Conservation (phyloP, 2,329 filamentous ascomycete species). For the Pseudogymnoascus sp. region DNA sequence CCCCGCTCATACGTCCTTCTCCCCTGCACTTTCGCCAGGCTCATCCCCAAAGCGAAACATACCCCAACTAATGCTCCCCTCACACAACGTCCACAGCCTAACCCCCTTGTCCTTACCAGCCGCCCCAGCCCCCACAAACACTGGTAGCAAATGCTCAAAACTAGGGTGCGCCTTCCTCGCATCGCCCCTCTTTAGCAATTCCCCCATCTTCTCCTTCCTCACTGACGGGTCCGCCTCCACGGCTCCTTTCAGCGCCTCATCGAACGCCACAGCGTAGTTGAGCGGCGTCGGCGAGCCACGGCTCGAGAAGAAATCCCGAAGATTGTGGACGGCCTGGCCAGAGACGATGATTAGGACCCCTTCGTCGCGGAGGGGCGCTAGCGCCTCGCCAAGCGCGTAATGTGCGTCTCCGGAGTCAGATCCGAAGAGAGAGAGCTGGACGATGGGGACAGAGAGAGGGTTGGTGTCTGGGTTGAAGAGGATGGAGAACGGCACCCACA, state of each 20-base stretch:
- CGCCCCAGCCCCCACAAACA: conserved; percentile 50
- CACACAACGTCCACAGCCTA: conserved; percentile 38
- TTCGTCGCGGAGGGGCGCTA: conserved; percentile 57
- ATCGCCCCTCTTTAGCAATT: conserved; percentile 41
- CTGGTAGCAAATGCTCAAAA: conserved; percentile 54
- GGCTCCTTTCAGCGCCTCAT: conserved; percentile 50
- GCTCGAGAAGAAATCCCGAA: conserved; percentile 46
- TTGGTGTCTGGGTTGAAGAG: conserved; percentile 54
- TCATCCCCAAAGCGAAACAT: conserved; percentile 39
- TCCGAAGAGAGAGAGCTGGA: conserved; percentile 63
- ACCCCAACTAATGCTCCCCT: conserved; percentile 46
- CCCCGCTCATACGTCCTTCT: neutral
- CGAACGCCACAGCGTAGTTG: conserved; percentile 52
- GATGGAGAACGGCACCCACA: conserved; percentile 57
- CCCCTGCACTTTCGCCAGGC: neutral
- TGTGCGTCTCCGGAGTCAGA: conserved; percentile 58
- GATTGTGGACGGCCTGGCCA: conserved; percentile 69
- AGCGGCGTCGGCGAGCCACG: conserved; percentile 38
- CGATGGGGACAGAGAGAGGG: conserved; percentile 56
- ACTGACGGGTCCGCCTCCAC: conserved; percentile 33
- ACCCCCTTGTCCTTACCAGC: conserved; percentile 39
- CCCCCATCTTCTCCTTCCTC: conserved; percentile 36
- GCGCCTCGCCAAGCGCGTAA: conserved; percentile 57
- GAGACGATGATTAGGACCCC: conserved; percentile 61
- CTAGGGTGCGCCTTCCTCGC: conserved; percentile 54